A percentile compares a stretch with the other conserved stretches of the same genome.
These are phyloP conservation scores for Xerophyta viscosa DNA, from an alignment of 106 monocot genomes.

Conservation along the genomic window DNA sequence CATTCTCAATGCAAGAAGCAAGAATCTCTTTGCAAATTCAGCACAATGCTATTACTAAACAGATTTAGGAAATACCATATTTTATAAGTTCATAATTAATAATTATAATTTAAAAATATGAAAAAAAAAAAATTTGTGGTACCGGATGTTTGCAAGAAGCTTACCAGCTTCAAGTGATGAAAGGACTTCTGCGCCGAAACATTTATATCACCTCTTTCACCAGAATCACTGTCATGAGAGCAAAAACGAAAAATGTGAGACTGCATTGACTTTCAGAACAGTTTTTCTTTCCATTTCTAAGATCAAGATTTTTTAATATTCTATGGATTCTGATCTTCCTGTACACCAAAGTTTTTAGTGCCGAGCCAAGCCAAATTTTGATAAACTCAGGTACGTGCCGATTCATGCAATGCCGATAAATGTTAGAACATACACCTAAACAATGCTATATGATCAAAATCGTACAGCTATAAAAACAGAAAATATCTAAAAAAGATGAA, in stretches of 20 bases:
- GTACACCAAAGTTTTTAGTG: too few species aligned
- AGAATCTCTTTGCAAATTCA: not conserved
- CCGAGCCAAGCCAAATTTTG: too few species aligned
- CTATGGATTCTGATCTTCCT: too few species aligned
- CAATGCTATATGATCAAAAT: too few species aligned
- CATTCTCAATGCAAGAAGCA: not conserved
- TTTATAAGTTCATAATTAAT: too few species aligned
- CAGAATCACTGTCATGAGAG: slow-evolving; percentile 3
- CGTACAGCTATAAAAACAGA: not conserved
- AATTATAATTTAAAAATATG: too few species aligned
- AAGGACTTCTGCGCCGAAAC: not conserved
- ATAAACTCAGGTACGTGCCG: too few species aligned
- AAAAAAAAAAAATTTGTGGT: too few species aligned
- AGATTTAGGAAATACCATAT: too few species aligned
- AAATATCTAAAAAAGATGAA: not conserved
- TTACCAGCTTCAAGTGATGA: not conserved
- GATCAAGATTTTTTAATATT: too few species aligned
- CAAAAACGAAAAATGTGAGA: not conserved
- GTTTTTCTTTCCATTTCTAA: not conserved
- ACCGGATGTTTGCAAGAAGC: not conserved
- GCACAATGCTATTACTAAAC: not conserved
- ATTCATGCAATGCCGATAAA: too few species aligned
- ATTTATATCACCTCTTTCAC: not conserved
- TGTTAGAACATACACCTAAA: too few species aligned
- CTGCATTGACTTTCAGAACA: not conserved